These are phyloP conservation scores for Komagataea norvegica DNA, from an alignment of 1,139 yeast species.

Conservation along the genomic window DNA sequence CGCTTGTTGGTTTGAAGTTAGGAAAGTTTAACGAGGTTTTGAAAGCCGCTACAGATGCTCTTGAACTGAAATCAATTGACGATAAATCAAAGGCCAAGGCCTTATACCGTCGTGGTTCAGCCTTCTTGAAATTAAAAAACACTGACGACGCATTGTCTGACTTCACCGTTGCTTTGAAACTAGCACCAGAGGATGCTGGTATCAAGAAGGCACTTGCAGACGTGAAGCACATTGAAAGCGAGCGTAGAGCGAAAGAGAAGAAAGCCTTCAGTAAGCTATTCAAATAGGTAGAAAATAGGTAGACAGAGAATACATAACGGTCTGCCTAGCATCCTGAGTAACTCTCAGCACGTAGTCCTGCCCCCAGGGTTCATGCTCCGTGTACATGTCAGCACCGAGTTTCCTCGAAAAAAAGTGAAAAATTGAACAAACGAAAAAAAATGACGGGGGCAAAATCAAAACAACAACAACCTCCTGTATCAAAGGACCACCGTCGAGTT, in stretches of 20 bases:
- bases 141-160: conserved; percentile 67
- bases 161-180: conserved; percentile 59
- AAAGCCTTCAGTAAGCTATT: conserved; percentile 86
- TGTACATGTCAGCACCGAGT: conserved; percentile 17
- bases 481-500: conserved; percentile 12
- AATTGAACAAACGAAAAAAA: conserved; percentile 5
- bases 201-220: conserved; percentile 63
- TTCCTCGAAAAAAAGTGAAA: conserved; percentile 13
- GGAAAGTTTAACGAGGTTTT: conserved; percentile 54
- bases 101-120: conserved; percentile 78
- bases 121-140: conserved; percentile 57
- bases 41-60: conserved; percentile 59
- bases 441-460: conserved; percentile 13
- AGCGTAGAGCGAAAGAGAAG: conserved; percentile 65
- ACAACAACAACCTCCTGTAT: conserved; percentile 3
- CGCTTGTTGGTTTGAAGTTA: conserved; percentile 69
- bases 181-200: conserved; percentile 73
- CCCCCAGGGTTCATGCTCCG: too few relatives aligned
- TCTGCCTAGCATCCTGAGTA: too few relatives aligned
- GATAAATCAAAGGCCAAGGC: conserved; percentile 79
- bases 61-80: conserved; percentile 57
- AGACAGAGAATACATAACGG: not conserved
- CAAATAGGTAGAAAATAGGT: conserved; percentile 16
- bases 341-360: conserved; percentile 7
- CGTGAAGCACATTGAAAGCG: conserved; percentile 49